phyloP scores from a whole-genome alignment of 1,284 basidiomycete species.

The Cystobasidium sp. region DNA sequence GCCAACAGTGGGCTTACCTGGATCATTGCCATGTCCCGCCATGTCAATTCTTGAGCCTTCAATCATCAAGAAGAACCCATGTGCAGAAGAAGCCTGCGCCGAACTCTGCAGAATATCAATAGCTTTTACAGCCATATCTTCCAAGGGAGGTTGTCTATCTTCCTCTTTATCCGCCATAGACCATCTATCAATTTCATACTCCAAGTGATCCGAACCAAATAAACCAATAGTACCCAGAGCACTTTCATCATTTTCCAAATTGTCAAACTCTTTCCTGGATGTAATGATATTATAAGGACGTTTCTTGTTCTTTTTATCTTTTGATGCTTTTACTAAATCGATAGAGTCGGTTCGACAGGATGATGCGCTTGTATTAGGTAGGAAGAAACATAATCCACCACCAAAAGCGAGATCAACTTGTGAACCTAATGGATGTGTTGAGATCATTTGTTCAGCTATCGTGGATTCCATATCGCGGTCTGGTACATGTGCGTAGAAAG shows the following conservation, averaged over 20 bases:
- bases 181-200: conserved; percentile 49
- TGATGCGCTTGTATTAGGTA: conserved; percentile 51
- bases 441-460: conserved; percentile 36
- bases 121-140: conserved; percentile 47
- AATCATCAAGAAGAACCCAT: conserved; percentile 51
- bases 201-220: conserved; percentile 48
- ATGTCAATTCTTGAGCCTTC: conserved; percentile 49
- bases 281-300: conserved; percentile 43
- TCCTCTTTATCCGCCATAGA: conserved; percentile 30
- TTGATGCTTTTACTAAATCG: conserved; percentile 53
- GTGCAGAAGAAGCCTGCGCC: conserved; percentile 29
- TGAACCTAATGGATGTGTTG: conserved; percentile 41
- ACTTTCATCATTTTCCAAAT: conserved; percentile 36
- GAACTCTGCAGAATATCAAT: conserved; percentile 31
- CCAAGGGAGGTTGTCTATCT: conserved; percentile 46
- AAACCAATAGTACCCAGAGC: conserved; percentile 44
- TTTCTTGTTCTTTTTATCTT: conserved; percentile 47
- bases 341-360: conserved; percentile 55
- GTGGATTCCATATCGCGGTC: conserved; percentile 47
- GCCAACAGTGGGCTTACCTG: conserved; percentile 12
- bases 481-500: conserved; percentile 57
- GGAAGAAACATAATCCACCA: conserved; percentile 57
- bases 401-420: conserved; percentile 57
- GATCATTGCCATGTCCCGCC: conserved; percentile 54
- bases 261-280: conserved; percentile 40